Conservation (phyloP, 148 eudicot species). For the Amaranthus hypochondriacus region DNA sequence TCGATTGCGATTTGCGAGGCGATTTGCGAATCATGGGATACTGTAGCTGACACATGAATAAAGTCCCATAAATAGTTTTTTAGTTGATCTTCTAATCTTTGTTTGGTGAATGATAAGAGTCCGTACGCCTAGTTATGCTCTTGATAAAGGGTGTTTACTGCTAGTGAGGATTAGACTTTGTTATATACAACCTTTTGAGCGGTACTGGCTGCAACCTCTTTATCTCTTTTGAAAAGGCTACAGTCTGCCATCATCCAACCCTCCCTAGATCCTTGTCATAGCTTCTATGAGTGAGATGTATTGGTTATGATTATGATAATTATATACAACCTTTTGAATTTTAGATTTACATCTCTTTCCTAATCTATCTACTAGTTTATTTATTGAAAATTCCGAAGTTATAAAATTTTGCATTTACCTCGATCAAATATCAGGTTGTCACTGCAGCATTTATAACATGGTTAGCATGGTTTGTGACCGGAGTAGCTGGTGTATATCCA, state of each 20-base stretch:
- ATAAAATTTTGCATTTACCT: constrained; percentile 1
- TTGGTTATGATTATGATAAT: no score
- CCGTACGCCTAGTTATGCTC: neutral
- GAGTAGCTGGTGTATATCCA: constrained; percentile 73
- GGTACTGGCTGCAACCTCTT: no score
- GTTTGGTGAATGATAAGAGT: neutral
- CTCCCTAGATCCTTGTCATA: no score
- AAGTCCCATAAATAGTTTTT: neutral
- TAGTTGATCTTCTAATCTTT: neutral
- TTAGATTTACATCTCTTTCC: no score
- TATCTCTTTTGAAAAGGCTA: no score
- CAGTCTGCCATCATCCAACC: no score
- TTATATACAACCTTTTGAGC: no score
- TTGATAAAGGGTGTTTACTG: neutral
- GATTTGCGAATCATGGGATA: no score
- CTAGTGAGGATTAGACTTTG: neutral
- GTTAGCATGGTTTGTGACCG: constrained; percentile 79
- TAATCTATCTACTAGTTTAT: no score
- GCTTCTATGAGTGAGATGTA: no score
- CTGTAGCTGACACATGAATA: neutral
- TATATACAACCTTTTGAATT: no score
- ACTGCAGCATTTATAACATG: constrained; percentile 71
- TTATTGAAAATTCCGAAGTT: neutral
- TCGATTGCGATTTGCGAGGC: no score
- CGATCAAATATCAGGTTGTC: constrained; percentile 54